These are phyloP conservation scores for Neoconidiobolus thromboides DNA, from an alignment of 371 early-diverging fungal species.

Conservation along the genomic window DNA sequence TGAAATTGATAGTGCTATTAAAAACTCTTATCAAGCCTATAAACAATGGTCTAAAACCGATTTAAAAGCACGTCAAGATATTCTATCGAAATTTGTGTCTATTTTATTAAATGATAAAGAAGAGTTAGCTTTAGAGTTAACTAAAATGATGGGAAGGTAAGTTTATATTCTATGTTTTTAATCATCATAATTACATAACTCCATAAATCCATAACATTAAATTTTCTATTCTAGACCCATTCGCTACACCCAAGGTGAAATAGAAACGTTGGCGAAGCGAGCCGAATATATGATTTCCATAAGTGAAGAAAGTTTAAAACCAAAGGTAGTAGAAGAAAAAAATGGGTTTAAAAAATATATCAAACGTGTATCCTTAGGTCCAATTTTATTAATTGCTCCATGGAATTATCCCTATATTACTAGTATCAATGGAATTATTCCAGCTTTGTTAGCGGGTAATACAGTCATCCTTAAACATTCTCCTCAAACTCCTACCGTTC, in stretches of 20 bases:
- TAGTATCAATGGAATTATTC: slow-evolving; percentile 52
- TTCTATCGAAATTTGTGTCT: slow-evolving; percentile 31
- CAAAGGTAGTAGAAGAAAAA: slow-evolving; percentile 21
- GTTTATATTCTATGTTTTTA: neutral
- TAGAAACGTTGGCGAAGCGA: slow-evolving; percentile 48
- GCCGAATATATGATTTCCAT: slow-evolving; percentile 54
- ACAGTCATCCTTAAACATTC: slow-evolving; percentile 63
- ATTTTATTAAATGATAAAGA: slow-evolving; percentile 35
- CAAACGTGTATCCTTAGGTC: slow-evolving; percentile 50
- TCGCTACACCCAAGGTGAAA: slow-evolving; percentile 46
- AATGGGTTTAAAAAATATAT: slow-evolving; percentile 33
- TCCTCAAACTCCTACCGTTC: slow-evolving; percentile 61
- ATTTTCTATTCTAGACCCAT: slow-evolving; percentile 27
- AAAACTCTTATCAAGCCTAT: slow-evolving; percentile 23
- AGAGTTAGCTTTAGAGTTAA: slow-evolving; percentile 34
- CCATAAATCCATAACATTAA: neutral
- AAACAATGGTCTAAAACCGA: slow-evolving; percentile 26
- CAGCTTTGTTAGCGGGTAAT: slow-evolving; percentile 62
- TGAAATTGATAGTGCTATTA: slow-evolving; percentile 23
- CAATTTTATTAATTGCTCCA: slow-evolving; percentile 19
- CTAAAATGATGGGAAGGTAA: slow-evolving; percentile 45
- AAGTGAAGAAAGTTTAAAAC: slow-evolving; percentile 37
- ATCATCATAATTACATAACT: too few species aligned
- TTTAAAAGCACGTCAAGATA: slow-evolving; percentile 27
- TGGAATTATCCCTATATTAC: slow-evolving; percentile 49